These are phyloP conservation scores for Tricharina praecox DNA, from an alignment of 495 filamentous ascomycete species.

Conservation along the genomic window DNA sequence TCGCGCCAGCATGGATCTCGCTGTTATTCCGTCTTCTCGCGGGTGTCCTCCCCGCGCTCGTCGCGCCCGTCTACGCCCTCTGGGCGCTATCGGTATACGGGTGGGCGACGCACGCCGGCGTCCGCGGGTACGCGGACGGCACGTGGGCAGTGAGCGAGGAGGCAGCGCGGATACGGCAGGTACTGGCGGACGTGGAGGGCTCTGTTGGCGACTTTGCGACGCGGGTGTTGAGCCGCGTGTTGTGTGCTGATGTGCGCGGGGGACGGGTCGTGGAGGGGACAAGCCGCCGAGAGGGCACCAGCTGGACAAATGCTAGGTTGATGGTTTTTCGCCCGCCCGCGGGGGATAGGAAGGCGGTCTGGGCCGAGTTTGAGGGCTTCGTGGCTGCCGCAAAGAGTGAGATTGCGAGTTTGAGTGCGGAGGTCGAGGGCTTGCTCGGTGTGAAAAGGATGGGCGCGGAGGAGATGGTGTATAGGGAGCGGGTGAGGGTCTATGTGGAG, in stretches of 20 bases:
- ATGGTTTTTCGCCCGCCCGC: neutral
- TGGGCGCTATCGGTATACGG: neutral
- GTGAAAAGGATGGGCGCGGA: neutral
- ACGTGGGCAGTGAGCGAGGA: neutral
- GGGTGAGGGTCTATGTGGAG: neutral
- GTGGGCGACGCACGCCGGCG: neutral
- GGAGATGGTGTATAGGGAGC: neutral
- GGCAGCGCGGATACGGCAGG: neutral
- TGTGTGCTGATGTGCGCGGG: neutral
- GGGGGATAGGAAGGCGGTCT: neutral
- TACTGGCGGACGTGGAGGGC: neutral
- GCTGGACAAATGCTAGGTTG: too few relatives aligned
- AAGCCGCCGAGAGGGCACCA: too few relatives aligned
- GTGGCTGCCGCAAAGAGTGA: neutral
- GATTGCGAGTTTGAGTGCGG: neutral
- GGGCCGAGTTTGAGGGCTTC: neutral
- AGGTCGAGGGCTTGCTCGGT: neutral
- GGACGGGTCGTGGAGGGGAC: neutral
- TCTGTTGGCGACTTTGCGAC: too few relatives aligned
- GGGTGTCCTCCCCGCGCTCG: neutral
- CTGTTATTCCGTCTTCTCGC: neutral
- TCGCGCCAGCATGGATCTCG: neutral
- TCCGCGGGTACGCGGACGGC: neutral
- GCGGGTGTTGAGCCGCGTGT: neutral
- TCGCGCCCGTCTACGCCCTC: neutral